Percentiles rank a stretch among this genome's conserved stretches.
Conservation (phyloP, 257 asterid species). For the Mitragyna speciosa region DNA sequence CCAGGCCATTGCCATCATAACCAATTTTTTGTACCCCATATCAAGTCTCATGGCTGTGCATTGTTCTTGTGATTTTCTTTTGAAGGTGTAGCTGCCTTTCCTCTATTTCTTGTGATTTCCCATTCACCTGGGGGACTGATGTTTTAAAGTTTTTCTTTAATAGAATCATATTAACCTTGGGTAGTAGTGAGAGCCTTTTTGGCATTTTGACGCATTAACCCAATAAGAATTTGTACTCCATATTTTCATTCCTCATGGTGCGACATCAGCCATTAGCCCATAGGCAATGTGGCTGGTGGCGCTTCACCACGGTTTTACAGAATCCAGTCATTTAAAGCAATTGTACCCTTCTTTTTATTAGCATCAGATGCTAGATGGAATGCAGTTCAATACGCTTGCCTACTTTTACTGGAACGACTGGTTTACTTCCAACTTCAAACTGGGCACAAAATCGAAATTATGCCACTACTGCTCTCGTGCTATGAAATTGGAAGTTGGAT, state of each 20-base stretch:
- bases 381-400: not conserved
- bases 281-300: too few species aligned
- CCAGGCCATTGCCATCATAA: not conserved
- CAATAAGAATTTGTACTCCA: too few species aligned
- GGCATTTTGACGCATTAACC: too few species aligned
- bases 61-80: not conserved
- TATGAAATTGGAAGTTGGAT: not conserved
- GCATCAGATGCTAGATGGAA: not conserved
- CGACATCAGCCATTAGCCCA: too few species aligned
- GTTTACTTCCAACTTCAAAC: too few species aligned
- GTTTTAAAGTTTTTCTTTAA: too few species aligned
- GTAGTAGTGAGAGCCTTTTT: too few species aligned
- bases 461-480: not conserved
- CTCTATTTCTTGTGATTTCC: not conserved
- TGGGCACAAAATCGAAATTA: not conserved
- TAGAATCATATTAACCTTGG: too few species aligned
- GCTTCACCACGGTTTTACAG: not conserved
- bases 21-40: too few species aligned
- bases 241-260: too few species aligned
- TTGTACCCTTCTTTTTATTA: too few species aligned
- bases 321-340: not conserved
- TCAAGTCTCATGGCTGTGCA: too few species aligned
- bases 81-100: not conserved
- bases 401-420: not conserved
- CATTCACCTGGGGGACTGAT: not conserved